Evolutionary conservation across 2,329 filamentous ascomycete genomes (phyloP), one percentile per base, ranked within the genome.

Genomic region (Nigrospora osmanthi): DNA sequence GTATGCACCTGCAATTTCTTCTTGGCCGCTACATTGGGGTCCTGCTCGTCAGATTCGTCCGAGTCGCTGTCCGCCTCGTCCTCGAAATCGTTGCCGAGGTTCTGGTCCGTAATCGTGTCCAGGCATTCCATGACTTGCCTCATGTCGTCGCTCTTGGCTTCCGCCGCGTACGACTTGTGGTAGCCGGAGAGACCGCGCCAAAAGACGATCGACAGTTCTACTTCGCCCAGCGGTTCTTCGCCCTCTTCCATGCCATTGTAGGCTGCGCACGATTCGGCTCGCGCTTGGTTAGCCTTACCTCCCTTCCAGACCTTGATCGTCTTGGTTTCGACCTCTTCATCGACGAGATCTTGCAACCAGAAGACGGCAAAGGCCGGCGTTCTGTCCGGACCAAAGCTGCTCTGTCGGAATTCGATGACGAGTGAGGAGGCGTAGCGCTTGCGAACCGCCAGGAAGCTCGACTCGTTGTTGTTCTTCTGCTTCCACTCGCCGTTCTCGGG

Each of bases 261-360:
- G 11, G 60, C 61, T 19, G 48, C 62, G 45, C 64, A 66, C 7
- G 55, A 56, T 37, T 58, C 39, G 47, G 66, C 50, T 59, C 64
- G 49, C 57, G 53, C 53, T 47, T 72, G 48, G 54, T 70, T 48
- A 51, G 74, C 61, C 58, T 81, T 68, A 52, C 83, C 74, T 19
- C 83, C 81, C 56, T 80, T 82, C 79, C 81, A 89, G 3, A 89
- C 73, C 6, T 77, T 64, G 3, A 89, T 57, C 5, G 69, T 71
- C 10, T 85, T 54, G 1, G 73, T 77, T 37, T 71, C 66, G 43
- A 81, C 73, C 54, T 85, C 77, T 47, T 87, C 84, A 46, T 89
- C 85, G 0, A 72, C 65, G 0, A 89, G 68, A n/a, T 87, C 78
- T 50, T 80, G 78, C 15, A 87, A 69, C 84, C 84, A 87, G 2